Evolutionary conservation across 306 rosid species (phyloP), one percentile per base, ranked within the genome.

Genomic region (Prunus mira): DNA sequence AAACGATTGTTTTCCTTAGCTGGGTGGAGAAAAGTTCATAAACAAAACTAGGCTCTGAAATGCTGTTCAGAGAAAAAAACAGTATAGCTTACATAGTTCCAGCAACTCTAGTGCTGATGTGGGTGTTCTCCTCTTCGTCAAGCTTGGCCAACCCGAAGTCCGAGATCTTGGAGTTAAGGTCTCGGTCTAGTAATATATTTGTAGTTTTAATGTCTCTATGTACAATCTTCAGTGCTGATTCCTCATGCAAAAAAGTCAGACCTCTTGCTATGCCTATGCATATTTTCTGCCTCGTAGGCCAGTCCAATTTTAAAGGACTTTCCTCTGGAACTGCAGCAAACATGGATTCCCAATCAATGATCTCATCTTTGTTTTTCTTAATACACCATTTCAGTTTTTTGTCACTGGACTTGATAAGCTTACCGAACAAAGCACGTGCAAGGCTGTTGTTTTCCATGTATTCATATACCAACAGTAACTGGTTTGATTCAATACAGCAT

Each of bases 131-230:
- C 65, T 83, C 89, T 65, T 89, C 87, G 17, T 83, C 74, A 25
- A 89, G 91, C 84, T 69, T 89, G 61, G 93, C 93, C 85, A 89
- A 83, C 12, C 93, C 93, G 45, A 89, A 89, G 69, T 89, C 91
- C 1, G 91, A 89, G 81, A 89, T 89, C 79, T 87, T 89, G 3
- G 93, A 78, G 62, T 83, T 89, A 65, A 89, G 82, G 63, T 87
- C 76, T 43, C 30, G 56, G 68, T 89, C 91, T 64, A 89, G 81
- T 57, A 89, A 71, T 58, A 89, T 88, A 66, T 85, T 87, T 11
- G 84, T 85, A 45, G 93, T 77, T 76, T 89, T 89, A 77, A 86
- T 89, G 76, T 89, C 90, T 63, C 93, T 86, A 47, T 89, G 89
- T 57, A 89, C 91, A 73, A 89, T 72, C 88, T 81, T 89, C 66